Percentiles rank a stretch among this genome's conserved stretches.
Conservation (phyloP, 257 asterid genomes). For the Plectranthus barbatus region DNA sequence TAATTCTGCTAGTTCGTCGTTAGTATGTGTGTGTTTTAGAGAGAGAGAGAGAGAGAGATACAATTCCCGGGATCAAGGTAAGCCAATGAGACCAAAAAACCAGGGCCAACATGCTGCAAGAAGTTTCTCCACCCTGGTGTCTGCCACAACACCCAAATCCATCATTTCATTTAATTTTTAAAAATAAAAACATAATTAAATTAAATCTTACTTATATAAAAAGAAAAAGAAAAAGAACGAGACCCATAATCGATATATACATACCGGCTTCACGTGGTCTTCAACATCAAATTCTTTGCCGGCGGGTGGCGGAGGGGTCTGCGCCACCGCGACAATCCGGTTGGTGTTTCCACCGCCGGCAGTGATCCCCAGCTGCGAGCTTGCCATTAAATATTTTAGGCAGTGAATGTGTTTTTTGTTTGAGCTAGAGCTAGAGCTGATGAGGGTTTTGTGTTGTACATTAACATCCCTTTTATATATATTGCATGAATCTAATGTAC, state of each 20-base stretch:
- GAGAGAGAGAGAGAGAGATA: conserved; percentile 1
- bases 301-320: conserved; percentile 25
- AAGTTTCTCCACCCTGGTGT: conserved; percentile 80
- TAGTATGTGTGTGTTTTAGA: background rate
- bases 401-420: background rate
- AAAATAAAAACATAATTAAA: background rate
- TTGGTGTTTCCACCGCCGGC: conserved; percentile 28
- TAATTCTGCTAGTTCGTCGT: no score
- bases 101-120: conserved; percentile 72
- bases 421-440: background rate
- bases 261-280: conserved; percentile 15
- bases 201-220: no score
- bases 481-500: background rate
- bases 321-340: conserved; percentile 31
- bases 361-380: conserved; percentile 29
- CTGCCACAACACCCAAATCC: conserved; percentile 19
- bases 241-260: no score
- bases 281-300: conserved; percentile 13
- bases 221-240: no score
- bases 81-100: conserved; percentile 85
- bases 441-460: background rate
- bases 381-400: conserved; percentile 27
- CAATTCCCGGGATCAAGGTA: conserved; percentile 94
- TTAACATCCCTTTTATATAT: conserved; percentile 12
- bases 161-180: background rate